Evolutionary conservation across 2,329 filamentous ascomycete species (phyloP), one percentile per base, ranked within the genome.

Genomic region (Lachnellula cervina): DNA sequence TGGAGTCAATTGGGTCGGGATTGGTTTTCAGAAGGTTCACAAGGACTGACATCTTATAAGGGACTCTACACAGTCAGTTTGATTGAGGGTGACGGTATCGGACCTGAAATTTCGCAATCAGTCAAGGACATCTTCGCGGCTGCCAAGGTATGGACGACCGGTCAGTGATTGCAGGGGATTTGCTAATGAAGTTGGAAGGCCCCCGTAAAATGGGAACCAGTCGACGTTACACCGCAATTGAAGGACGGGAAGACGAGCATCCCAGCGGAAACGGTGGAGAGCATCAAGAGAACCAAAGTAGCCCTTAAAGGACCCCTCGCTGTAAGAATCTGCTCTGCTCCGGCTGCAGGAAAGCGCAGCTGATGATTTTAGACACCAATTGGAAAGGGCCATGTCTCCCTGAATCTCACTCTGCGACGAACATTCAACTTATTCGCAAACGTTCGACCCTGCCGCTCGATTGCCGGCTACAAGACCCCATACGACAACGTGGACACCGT

Each of bases 391-490:
- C 94, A 99, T 79, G 93, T 99, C 74, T 97, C 94, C 57, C 89
- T 99, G 67, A 99, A 99, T 83, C 81, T 99, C 64, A 99, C 94
- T 59, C 91, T 99, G 70, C 93, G 94, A 73, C 89, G 94, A 72
- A 99, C 95, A 62, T 99, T 99, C 81, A 99, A 99, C 82, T 91
- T 99, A 70, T 99, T 99, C 77, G 95, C 94, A 79, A 99, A 99
- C 80, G 83, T 99, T 69, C 92, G 95, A 71, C 94, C 95, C 61
- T 99, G 95, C 86, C 89, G 91, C 72, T 97, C 91, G 63, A 91
- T 99, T 66, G 89, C 89, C 64, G 94, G 94, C 70, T 99, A 88
- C 88, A 96, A 97, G 86, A 99, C 94, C 52, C 91, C 93, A 62
- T 97, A 97, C 80, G 93, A 97, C 74, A 84, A 89, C 69, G 94